These are phyloP conservation scores for Fusarium succisae DNA, from an alignment of 2,329 filamentous ascomycete species.

Conservation along the genomic window DNA sequence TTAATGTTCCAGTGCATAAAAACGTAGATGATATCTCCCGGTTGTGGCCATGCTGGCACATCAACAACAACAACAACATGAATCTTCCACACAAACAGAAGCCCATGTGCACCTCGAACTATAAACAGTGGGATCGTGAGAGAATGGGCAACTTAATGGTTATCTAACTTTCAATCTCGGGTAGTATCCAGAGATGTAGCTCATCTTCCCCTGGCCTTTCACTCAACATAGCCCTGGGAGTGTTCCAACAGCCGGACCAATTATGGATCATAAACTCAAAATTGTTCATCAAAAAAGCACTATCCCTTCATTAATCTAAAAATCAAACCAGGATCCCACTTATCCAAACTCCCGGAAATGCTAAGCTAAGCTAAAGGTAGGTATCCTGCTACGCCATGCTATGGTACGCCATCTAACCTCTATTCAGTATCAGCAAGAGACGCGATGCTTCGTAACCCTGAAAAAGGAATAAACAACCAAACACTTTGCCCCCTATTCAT, in stretches of 20 bases:
- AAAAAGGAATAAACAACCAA: conserved; percentile 3
- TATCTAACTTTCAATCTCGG: background rate
- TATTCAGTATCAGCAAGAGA: conserved; percentile 2
- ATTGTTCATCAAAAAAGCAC: background rate
- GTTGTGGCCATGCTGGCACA: background rate
- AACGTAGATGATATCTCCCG: conserved; percentile 12
- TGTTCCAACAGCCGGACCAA: background rate
- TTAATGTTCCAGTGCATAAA: conserved; percentile 14
- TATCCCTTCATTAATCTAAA: conserved; percentile 21
- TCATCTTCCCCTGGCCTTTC: background rate
- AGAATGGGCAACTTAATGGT: background rate
- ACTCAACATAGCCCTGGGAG: background rate
- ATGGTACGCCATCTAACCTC: conserved; percentile 13
- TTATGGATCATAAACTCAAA: background rate
- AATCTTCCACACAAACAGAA: background rate
- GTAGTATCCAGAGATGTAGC: background rate
- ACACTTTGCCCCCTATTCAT: conserved; percentile 19
- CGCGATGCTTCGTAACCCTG: conserved; percentile 5
- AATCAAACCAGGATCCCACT: conserved; percentile 4
- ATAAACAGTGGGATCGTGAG: background rate
- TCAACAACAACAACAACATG: background rate
- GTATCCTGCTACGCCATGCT: conserved; percentile 13
- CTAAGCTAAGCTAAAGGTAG: background rate
- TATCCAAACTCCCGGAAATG: conserved; percentile 37
- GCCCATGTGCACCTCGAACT: background rate